Base-by-base conservation (phyloP, 2,329 filamentous ascomycete genomes). In the Diaporthe nobilis region DNA sequence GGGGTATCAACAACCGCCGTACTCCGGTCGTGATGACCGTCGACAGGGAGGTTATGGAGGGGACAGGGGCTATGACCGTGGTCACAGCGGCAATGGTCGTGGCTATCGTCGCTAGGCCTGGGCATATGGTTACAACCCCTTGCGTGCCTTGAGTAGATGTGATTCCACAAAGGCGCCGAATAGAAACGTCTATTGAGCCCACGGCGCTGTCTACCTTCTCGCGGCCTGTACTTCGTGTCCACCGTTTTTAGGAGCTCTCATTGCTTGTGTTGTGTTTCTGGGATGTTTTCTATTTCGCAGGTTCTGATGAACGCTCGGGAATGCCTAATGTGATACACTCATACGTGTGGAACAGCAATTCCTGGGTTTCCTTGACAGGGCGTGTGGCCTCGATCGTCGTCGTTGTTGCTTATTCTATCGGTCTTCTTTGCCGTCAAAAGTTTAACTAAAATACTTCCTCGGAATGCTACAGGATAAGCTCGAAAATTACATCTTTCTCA, bases 1-100 rank as follows among this genome's bases (percentile, higher is more conserved):
- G 61, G 68, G 75, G 6, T 77, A 77, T 49, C 68, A 63, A 3
- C 76, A 73, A 44, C 63, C 63, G 25, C 51, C 75, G 15, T 67
- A 70, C 20, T 67, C 68, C 22, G 76, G 76, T 15, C 60, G 63
- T 44, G 73, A 77, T 74, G 65, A 76, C 49, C 71, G 63, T 31
- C 57, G 65, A 76, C 53, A 74, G 58, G 75, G 75, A 49, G 75
- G 73, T 6, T 65, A 77, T 51, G 68, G 75, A 28, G 73, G 75
- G 17, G 68, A 71, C 47, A 61, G 75, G 17, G 67, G 73, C n/a
- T 72, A 73, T 37, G 68, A 72, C 44, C 72, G 74, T 42, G 74
- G 74, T 7, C 55, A 76, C 34, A 28, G n/a, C 63, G 75, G 73
- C 34, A 75, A 75, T 22, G 68, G 70, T 34, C 68, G 73, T 65